These are phyloP conservation scores for Carallia brachiata DNA, from an alignment of 345 rosid species.

Conservation along the genomic window DNA sequence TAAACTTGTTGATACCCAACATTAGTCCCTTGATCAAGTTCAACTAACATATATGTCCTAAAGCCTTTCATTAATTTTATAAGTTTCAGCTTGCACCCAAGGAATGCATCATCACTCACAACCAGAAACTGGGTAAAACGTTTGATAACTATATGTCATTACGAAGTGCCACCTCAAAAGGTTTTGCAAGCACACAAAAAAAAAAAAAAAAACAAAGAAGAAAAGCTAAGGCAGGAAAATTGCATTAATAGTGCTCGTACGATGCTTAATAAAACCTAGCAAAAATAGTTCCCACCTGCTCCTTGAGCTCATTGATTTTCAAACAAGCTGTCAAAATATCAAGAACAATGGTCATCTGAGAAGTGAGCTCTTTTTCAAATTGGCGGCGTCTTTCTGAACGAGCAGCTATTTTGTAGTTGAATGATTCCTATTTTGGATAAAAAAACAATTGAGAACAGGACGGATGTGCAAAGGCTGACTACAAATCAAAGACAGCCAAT, in stretches of 20 bases:
- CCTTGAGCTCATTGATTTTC: constrained; percentile 72
- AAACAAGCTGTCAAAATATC: constrained; percentile 79
- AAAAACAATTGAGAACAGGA: constrained; percentile 7
- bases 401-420: constrained; percentile 97
- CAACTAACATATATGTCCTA: too few species aligned
- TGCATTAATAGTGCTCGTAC: background rate
- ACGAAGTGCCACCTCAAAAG: background rate
- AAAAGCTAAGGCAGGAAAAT: background rate
- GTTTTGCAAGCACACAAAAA: background rate
- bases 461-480: too few species aligned
- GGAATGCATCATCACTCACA: too few species aligned
- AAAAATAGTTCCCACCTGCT: constrained; percentile 58
- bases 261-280: background rate
- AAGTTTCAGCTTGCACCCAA: too few species aligned
- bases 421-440: constrained; percentile 59
- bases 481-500: too few species aligned
- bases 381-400: constrained; percentile 96
- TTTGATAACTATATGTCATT: too few species aligned
- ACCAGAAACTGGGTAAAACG: too few species aligned
- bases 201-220: background rate
- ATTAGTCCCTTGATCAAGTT: too few species aligned
- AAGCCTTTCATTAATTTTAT: too few species aligned
- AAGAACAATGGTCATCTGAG: constrained; percentile 82
- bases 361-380: constrained; percentile 83
- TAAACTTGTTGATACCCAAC: too few species aligned